These are phyloP conservation scores for Colletotrichum sp. DNA, from an alignment of 2,329 filamentous ascomycete genomes.

Conservation along the genomic window DNA sequence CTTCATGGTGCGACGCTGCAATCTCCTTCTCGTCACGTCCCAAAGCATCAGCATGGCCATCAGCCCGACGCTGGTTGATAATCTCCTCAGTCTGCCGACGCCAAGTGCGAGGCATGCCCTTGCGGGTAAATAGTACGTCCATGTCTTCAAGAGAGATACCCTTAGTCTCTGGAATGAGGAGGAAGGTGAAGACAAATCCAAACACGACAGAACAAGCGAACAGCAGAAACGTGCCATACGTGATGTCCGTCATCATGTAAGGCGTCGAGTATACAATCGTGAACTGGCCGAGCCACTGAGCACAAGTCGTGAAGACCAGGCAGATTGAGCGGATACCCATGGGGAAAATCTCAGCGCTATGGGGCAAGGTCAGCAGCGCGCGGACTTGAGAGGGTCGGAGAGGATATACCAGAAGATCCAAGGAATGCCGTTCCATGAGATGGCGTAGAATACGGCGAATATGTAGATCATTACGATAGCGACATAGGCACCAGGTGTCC, in stretches of 20 bases:
- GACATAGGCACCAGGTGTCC: constrained; percentile 21
- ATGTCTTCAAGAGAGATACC: constrained; percentile 30
- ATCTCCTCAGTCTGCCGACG: constrained; percentile 5
- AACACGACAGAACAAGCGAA: constrained; percentile 45
- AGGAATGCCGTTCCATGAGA: constrained; percentile 31
- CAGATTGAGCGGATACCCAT: constrained; percentile 28
- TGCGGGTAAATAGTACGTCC: constrained; percentile 27
- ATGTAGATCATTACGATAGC: constrained; percentile 32
- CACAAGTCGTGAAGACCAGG: constrained; percentile 26
- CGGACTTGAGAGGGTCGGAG: constrained; percentile 44
- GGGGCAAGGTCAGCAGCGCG: background rate
- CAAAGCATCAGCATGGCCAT: constrained; percentile 10
- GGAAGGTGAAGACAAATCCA: constrained; percentile 34
- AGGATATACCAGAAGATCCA: constrained; percentile 23
- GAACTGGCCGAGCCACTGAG: constrained; percentile 33
- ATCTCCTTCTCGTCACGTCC: background rate
- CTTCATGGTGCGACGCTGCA: background rate
- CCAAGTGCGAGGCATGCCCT: background rate
- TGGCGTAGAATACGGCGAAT: constrained; percentile 26
- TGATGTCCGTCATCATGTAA: constrained; percentile 30
- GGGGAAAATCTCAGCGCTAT: constrained; percentile 20
- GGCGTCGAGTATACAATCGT: constrained; percentile 29
- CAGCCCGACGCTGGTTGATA: constrained; percentile 23
- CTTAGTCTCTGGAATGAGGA: constrained; percentile 28
- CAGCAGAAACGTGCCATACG: constrained; percentile 50